A percentile compares a stretch with the other conserved stretches of the same genome.
Evolutionary conservation across 805 yeast species (phyloP).

Genomic region (Candida verbasci): DNA sequence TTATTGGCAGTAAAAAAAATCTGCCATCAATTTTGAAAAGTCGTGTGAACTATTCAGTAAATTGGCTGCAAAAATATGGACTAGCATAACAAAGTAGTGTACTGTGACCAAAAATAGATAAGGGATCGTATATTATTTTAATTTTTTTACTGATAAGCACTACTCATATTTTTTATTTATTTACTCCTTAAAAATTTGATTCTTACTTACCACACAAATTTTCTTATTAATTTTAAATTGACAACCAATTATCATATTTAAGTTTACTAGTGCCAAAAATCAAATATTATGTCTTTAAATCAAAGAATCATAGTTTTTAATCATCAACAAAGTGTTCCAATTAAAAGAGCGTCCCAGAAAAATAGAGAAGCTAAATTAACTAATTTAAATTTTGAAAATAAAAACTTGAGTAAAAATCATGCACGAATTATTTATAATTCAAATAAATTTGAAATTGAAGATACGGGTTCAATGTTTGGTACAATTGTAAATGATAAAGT

Average conservation of each 20-base stretch:
- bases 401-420: conserved; percentile 37
- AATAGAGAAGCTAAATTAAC: conserved; percentile 15
- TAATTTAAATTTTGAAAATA: conserved; percentile 29
- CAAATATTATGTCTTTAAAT: conserved; percentile 3
- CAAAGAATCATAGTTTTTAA: conserved; percentile 5
- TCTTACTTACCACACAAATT: too few species aligned
- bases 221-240: too few species aligned
- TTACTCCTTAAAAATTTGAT: not conserved
- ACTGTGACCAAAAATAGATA: not conserved
- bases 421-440: conserved; percentile 22
- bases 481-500: conserved; percentile 27
- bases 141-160: not conserved
- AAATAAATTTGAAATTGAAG: conserved; percentile 19
- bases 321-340: not conserved
- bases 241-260: too few species aligned
- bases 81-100: not conserved
- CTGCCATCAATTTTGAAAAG: too few species aligned
- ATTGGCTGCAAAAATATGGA: not conserved
- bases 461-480: conserved; percentile 35
- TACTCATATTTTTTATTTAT: too few species aligned
- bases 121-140: not conserved
- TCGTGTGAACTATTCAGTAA: too few species aligned
- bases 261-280: too few species aligned
- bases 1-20: not conserved
- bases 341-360: conserved; percentile 8